Percentiles rank a stretch among this genome's conserved stretches.
Conservation (phyloP, 2,329 filamentous ascomycete genomes). For the Penicillium hordei region DNA sequence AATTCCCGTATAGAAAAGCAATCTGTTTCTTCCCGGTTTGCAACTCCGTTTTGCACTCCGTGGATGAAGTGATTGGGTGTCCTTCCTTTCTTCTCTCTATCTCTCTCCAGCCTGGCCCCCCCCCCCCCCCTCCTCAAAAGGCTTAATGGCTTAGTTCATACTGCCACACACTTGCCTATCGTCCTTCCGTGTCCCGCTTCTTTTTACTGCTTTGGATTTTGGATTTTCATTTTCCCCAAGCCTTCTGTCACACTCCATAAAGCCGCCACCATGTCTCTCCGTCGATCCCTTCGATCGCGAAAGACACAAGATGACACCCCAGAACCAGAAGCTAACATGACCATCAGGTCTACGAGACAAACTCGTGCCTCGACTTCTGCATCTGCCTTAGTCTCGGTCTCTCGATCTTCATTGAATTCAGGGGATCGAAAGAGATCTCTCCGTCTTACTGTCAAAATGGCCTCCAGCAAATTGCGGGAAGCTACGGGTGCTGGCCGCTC, state of each 20-base stretch:
- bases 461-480: slow-evolving; percentile 51
- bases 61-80: slow-evolving; percentile 14
- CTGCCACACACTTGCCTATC: slow-evolving; percentile 17
- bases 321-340: slow-evolving; percentile 36
- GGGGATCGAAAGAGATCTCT: slow-evolving; percentile 45
- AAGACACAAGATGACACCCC: slow-evolving; percentile 27
- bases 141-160: slow-evolving; percentile 12
- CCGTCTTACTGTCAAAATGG: slow-evolving; percentile 51
- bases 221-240: neutral
- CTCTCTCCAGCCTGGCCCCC: slow-evolving; percentile 1
- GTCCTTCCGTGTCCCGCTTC: slow-evolving; percentile 7
- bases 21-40: slow-evolving; percentile 35
- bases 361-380: slow-evolving; percentile 37
- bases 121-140: neutral
- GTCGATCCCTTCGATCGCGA: slow-evolving; percentile 43
- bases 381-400: slow-evolving; percentile 29
- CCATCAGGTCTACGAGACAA: slow-evolving; percentile 39
- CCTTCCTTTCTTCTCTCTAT: slow-evolving; percentile 5
- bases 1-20: slow-evolving; percentile 23
- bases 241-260: neutral
- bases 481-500: slow-evolving; percentile 40
- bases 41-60: slow-evolving; percentile 17
- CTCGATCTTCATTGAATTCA: slow-evolving; percentile 36
- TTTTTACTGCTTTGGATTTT: slow-evolving; percentile 1
- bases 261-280: slow-evolving; percentile 35